These are phyloP conservation scores for Globisporangium polare DNA, from an alignment of 352 stramenopile species.

Conservation along the genomic window DNA sequence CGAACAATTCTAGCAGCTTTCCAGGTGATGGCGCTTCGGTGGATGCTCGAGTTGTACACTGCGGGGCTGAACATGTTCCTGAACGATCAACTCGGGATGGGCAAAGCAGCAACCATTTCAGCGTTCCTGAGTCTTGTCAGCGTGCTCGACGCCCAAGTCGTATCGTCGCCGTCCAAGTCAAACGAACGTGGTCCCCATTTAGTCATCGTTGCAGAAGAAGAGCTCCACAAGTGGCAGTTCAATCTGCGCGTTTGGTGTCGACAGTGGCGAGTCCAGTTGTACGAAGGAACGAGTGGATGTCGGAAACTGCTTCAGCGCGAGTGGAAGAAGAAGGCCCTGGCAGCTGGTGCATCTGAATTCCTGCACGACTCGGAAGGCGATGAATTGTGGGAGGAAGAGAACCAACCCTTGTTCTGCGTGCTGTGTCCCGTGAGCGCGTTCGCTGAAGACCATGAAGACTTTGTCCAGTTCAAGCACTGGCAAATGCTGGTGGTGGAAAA, in stretches of 20 bases:
- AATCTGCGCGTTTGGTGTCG: conserved; percentile 57
- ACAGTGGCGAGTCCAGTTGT: conserved; percentile 57
- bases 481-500: conserved; percentile 77
- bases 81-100: conserved; percentile 86
- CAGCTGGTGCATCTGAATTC: conserved; percentile 6
- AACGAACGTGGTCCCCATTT: conserved; percentile 46
- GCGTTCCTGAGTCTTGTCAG: conserved; percentile 66
- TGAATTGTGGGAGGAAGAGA: conserved; percentile 29
- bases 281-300: conserved; percentile 31
- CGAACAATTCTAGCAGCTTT: conserved; percentile 62
- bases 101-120: conserved; percentile 73
- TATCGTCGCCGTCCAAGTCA: neutral
- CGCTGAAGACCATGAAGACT: conserved; percentile 42
- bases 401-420: conserved; percentile 52
- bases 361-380: conserved; percentile 50
- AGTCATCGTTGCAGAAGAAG: conserved; percentile 68
- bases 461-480: conserved; percentile 48
- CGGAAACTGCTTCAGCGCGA: conserved; percentile 45
- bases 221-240: conserved; percentile 81
- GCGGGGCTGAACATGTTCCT: conserved; percentile 67
- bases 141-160: conserved; percentile 20
- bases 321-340: conserved; percentile 37
- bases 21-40: conserved; percentile 71
- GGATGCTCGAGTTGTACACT: conserved; percentile 75
- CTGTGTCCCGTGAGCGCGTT: conserved; percentile 60